Evolutionary conservation across 352 stramenopile species (phyloP).

Genomic region (Pythium sukuiense): DNA sequence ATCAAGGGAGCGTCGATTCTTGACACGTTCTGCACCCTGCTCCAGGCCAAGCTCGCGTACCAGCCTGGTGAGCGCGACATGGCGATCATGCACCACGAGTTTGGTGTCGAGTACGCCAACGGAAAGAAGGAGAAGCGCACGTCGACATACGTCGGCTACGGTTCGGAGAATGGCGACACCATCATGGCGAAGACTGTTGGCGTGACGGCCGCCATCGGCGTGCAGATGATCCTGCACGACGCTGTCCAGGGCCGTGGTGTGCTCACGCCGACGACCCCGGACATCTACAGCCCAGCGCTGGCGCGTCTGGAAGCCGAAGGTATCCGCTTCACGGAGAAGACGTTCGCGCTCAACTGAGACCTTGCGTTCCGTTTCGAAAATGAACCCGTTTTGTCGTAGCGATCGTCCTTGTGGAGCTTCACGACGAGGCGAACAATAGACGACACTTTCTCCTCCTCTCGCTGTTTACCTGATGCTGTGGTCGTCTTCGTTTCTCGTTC

Average conservation of each 20-base stretch:
- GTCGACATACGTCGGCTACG: conserved; percentile 92
- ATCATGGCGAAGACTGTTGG: conserved; percentile 97
- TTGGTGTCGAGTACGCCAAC: conserved; percentile 77
- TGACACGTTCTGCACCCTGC: conserved; percentile 82
- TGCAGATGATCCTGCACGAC: conserved; percentile 93
- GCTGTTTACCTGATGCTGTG: not conserved
- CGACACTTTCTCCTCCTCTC: not conserved
- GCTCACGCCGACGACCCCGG: conserved; percentile 86
- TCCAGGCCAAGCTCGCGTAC: conserved; percentile 91
- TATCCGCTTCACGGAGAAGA: conserved; percentile 87
- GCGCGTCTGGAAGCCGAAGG: conserved; percentile 86
- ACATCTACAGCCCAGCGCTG: conserved; percentile 88
- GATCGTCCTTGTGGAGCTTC: not conserved
- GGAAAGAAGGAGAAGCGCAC: conserved; percentile 86
- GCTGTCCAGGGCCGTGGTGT: conserved; percentile 81
- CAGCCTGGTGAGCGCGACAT: conserved; percentile 92
- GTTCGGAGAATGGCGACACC: conserved; percentile 86
- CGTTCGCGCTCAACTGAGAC: conserved; percentile 39
- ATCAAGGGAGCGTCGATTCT: conserved; percentile 59
- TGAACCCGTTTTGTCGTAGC: not conserved
- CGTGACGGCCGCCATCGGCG: conserved; percentile 91
- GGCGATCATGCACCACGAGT: conserved; percentile 93
- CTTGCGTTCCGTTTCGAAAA: conserved; percentile 3
- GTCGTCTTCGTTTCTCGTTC: not conserved
- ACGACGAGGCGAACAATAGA: not conserved